These are phyloP conservation scores for Eucalyptus microcorys DNA, from an alignment of 345 rosid species.

Conservation along the genomic window DNA sequence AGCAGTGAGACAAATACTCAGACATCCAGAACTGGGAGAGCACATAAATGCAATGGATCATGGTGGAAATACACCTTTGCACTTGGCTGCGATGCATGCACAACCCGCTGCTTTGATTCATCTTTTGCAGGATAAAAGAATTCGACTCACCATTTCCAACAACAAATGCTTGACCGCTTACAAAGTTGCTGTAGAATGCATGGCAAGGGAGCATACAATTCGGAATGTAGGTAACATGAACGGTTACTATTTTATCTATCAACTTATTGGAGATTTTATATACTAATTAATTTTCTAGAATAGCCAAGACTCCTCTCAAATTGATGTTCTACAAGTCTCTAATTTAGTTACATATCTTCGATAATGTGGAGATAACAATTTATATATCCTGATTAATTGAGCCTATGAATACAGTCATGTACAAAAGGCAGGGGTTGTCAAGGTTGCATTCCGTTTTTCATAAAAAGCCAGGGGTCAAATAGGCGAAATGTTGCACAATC, in stretches of 20 bases:
- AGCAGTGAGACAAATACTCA: neutral
- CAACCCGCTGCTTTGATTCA: neutral
- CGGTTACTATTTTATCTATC: neutral
- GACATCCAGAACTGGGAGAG: neutral
- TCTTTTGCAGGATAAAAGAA: neutral
- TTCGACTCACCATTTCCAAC: neutral
- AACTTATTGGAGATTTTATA: neutral
- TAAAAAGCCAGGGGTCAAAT: fast-evolving
- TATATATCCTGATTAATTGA: fast-evolving
- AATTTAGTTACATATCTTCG: neutral
- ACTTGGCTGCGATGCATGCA: neutral
- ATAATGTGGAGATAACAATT: neutral
- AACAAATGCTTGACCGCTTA: fast-evolving
- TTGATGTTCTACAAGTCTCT: neutral
- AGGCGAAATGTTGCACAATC: fast-evolving
- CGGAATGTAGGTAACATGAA: neutral
- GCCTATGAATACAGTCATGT: neutral
- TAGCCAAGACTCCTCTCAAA: neutral
- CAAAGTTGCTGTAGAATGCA: fast-evolving
- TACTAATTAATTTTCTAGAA: neutral
- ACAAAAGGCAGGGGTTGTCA: neutral
- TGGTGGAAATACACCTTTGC: neutral
- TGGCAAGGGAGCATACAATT: fast-evolving
- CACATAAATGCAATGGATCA: neutral
- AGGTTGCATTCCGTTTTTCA: neutral